Base-by-base conservation (phyloP, 164 flowering plant species). In the Aristolochia fimbriata region DNA sequence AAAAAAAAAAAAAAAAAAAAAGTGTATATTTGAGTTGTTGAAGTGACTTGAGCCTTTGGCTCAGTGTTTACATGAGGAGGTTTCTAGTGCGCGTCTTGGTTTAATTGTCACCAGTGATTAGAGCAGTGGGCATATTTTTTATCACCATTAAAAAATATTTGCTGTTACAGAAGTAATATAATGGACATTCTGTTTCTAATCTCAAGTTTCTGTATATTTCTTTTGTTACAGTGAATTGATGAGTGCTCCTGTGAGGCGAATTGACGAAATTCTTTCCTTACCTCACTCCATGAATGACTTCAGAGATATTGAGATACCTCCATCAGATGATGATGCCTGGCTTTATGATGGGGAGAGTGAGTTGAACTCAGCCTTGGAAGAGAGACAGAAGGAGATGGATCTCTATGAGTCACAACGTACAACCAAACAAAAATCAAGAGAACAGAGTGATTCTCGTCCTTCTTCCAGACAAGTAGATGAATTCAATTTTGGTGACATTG, bases 281-380 rank as follows among this genome's bases (percentile, higher is more conserved):
- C 87, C 88, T 21, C 70, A 76, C 70, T 77, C 83, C 10, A 71
- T 65, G 7, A 79, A 86, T 63, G 96, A 86, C 52, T 93, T 93
- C 61, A 77, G 51, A 67, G 74, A 65, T 65, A 66, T 73, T 60
- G 83, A 83, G 50, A 73, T 86, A 55, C 93, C 93, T 51, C 85
- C 93, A 62, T 85, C 96, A 33, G 95, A 93, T 77, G 80, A 80
- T 78, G 97, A 93, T 73, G 80, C 87, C 46, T 93, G 99, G 99
- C 88, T 93, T 33, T 88, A 88, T 74, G 60, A 65, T 75, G 99
- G 91, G 37, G 99, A 90, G 69, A 88, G 81, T 60, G 97, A 93
- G 73, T 72, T 93, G 69, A 83, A 83, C 57, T 68, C 83, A 47
- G 95, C 85, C n/a, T 80, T 93, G 52, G 63, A 67, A 49, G 86